phyloP scores from a whole-genome alignment of 306 rosid genomes.

The Dicorynia guianensis region DNA sequence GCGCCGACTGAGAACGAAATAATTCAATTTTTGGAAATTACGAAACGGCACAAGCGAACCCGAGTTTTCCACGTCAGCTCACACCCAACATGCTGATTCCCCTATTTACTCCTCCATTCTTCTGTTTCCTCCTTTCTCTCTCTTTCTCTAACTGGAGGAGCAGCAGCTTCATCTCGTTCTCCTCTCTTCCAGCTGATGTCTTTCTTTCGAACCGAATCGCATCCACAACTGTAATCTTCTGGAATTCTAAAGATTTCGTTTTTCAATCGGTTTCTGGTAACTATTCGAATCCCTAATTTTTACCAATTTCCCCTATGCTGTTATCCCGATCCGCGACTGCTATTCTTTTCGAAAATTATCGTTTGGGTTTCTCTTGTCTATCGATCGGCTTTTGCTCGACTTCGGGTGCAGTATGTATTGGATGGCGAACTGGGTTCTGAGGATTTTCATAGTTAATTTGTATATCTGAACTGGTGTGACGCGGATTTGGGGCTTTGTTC shows the following conservation, averaged over 20 bases:
- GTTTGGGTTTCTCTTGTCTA: constrained; percentile 3
- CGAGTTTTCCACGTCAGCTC: constrained; percentile 52
- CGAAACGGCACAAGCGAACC: constrained; percentile 29
- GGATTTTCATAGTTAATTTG: background rate
- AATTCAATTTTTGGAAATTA: background rate
- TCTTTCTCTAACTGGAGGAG: constrained; percentile 44
- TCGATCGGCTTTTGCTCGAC: constrained; percentile 23
- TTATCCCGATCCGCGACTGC: constrained; percentile 28
- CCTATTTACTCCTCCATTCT: background rate
- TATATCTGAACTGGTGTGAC: background rate
- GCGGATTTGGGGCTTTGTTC: constrained; percentile 15
- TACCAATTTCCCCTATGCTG: constrained; percentile 11
- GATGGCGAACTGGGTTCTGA: background rate
- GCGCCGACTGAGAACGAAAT: constrained; percentile 40
- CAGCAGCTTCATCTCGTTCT: constrained; percentile 29
- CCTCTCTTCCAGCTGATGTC: constrained; percentile 24
- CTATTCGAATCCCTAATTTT: constrained; percentile 38
- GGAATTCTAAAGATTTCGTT: constrained; percentile 22
- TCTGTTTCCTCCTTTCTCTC: background rate
- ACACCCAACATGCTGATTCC: background rate
- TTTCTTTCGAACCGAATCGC: constrained; percentile 31
- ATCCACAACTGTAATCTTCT: constrained; percentile 17
- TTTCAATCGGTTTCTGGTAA: constrained; percentile 42
- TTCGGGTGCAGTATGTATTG: background rate
- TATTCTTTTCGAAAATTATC: background rate